Conservation (phyloP, 768 basidiomycete species). For the Gyrodon lividus region DNA sequence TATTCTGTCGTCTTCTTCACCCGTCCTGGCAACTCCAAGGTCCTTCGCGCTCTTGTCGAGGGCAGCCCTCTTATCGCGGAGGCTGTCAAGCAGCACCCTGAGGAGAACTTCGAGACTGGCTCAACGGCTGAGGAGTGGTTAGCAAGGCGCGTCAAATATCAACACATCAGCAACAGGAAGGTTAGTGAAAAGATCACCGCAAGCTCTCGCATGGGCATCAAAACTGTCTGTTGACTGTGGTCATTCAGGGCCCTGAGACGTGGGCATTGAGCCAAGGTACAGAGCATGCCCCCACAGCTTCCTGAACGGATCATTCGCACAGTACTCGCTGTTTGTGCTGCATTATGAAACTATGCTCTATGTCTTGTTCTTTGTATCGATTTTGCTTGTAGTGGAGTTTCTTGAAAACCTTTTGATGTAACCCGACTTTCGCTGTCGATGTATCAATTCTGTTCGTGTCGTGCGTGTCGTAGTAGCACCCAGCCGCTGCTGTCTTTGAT, state of each 20-base stretch:
- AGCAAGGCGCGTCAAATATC: slow-evolving; percentile 38
- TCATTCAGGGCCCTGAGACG: slow-evolving; percentile 29
- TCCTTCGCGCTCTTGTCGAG: slow-evolving; percentile 51
- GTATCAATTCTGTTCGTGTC: too few species aligned
- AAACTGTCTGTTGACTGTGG: neutral
- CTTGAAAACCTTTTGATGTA: too few species aligned
- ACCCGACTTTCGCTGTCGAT: too few species aligned
- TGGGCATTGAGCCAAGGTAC: slow-evolving; percentile 31
- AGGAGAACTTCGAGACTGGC: slow-evolving; percentile 36
- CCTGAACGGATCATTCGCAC: too few species aligned
- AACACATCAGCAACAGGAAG: slow-evolving; percentile 41
- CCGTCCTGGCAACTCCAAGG: slow-evolving; percentile 52
- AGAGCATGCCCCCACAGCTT: slow-evolving; percentile 26
- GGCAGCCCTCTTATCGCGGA: slow-evolving; percentile 51
- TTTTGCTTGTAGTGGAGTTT: too few species aligned
- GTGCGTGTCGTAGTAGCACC: too few species aligned
- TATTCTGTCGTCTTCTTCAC: slow-evolving; percentile 74
- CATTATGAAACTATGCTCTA: too few species aligned
- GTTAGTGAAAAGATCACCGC: slow-evolving; percentile 24
- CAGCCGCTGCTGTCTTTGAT: too few species aligned
- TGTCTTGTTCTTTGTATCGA: too few species aligned
- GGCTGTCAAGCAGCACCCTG: slow-evolving; percentile 35
- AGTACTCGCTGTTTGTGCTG: too few species aligned
- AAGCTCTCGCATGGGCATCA: too few species aligned
- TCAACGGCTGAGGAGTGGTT: slow-evolving; percentile 44